phyloP scores from a whole-genome alignment of 1,284 basidiomycete species.

The Serendipita sp. region DNA sequence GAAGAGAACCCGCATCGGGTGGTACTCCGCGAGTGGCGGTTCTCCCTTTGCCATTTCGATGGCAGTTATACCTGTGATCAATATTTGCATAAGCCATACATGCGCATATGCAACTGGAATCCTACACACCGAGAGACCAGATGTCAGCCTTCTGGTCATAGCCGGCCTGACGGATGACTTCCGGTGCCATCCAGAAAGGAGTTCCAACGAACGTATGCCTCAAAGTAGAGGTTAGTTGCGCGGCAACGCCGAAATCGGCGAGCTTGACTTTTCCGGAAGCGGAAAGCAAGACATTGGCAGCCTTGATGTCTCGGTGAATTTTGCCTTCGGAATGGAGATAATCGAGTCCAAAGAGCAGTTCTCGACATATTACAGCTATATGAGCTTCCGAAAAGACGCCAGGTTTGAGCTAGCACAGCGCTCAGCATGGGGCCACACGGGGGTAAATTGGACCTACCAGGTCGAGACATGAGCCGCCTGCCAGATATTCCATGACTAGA shows the following conservation, averaged over 20 bases:
- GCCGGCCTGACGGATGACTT: slow-evolving; percentile 92
- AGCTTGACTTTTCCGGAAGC: slow-evolving; percentile 89
- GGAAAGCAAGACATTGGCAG: slow-evolving; percentile 87
- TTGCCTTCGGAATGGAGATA: slow-evolving; percentile 90
- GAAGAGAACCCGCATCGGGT: slow-evolving; percentile 91
- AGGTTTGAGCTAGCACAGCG: slow-evolving; percentile 49
- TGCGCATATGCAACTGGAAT: background rate
- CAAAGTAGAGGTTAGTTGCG: slow-evolving; percentile 69
- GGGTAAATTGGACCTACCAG: slow-evolving; percentile 28
- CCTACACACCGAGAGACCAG: slow-evolving; percentile 73
- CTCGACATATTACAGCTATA: slow-evolving; percentile 87
- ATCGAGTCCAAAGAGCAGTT: slow-evolving; percentile 84
- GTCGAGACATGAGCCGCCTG: slow-evolving; percentile 95
- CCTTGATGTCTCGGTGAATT: slow-evolving; percentile 98
- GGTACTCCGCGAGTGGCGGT: slow-evolving; percentile 84
- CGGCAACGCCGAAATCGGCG: slow-evolving; percentile 93
- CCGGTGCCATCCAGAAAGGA: slow-evolving; percentile 97
- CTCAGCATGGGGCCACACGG: background rate
- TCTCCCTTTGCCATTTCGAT: slow-evolving; percentile 94
- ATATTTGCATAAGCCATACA: background rate
- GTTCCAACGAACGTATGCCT: slow-evolving; percentile 92
- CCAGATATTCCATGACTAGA: slow-evolving; percentile 90
- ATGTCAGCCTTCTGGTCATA: slow-evolving; percentile 95
- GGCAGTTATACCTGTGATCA: slow-evolving; percentile 53
- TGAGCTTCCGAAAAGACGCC: slow-evolving; percentile 83